Evolutionary conservation across 495 filamentous ascomycete genomes (phyloP), one percentile per base, ranked within the genome.

Genomic region (Neurospora cerealis): DNA sequence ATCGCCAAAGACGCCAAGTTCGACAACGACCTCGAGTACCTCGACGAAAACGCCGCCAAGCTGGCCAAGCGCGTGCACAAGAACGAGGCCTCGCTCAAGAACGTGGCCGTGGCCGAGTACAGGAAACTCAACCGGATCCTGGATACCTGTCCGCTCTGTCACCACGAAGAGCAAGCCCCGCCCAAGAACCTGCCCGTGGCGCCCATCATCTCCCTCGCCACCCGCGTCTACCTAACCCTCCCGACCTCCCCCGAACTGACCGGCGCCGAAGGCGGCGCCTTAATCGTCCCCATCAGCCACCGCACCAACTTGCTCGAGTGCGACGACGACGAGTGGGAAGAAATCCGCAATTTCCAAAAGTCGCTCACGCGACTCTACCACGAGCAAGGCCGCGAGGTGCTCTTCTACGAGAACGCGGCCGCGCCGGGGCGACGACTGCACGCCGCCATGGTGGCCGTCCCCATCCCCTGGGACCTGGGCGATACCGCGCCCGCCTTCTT

Each of bases 291-390:
- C 32, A 92, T 96, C 69, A 91, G 93, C 80, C 96, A 99, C 80
- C 91, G 91, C 60, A 89, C 87, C 39, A 99, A 98, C 79, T 89
- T 98, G 15, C 86, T 99, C 32, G 96, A 98, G 82, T 98, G 96
- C 79, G 96, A 98, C 79, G 96, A 98, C 79, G 96, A 98, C 78
- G 96, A 99, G 81, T 99, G 96, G 96, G 96, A 99, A 77, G 96
- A 99, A 79, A 93, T 99, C 46, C 91, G 95, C 81, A 99, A 99
- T 82, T 99, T 99, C 82, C 98, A 98, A 95, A 99, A 99, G 84
- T 92, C 89, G 78, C 88, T 99, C 39, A 98, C 91, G 2, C 90
- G 95, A 69, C 89, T 97, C 89, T 98, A 98, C 81, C 92, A 95
- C 82, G 91, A 93, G 37, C 94, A 96, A 78, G 93, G 92, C 37